A percentile compares a stretch with the other conserved stretches of the same genome.
These are phyloP conservation scores for Sphagnum magellanicum DNA, from an alignment of 228 moss, liverwort and hornwort species.

Conservation along the genomic window DNA sequence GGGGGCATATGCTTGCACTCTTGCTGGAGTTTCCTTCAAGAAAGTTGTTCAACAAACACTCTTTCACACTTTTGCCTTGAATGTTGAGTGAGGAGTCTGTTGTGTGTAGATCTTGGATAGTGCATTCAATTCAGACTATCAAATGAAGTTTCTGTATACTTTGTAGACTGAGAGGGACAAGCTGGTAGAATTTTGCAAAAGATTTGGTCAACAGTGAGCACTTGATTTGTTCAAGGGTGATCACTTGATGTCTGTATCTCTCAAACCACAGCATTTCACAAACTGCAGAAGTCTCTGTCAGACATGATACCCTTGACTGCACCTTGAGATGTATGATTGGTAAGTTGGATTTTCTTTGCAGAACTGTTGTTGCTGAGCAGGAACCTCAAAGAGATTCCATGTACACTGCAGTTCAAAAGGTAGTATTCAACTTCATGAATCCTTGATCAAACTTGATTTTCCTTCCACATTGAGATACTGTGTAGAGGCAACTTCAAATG, in stretches of 20 bases:
- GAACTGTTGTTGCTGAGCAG: slow-evolving; percentile 20
- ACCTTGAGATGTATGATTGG: not conserved
- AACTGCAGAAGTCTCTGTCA: not conserved
- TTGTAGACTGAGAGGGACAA: too few species aligned
- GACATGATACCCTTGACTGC: not conserved
- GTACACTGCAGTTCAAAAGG: slow-evolving; percentile 15
- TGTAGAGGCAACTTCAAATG: too few species aligned
- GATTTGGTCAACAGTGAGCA: not conserved
- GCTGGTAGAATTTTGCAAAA: too few species aligned
- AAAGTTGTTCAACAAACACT: not conserved
- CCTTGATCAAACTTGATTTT: too few species aligned
- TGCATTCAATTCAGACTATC: too few species aligned
- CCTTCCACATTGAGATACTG: too few species aligned
- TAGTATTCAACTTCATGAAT: not conserved
- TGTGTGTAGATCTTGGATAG: too few species aligned
- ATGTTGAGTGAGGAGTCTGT: not conserved
- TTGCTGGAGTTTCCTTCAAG: not conserved
- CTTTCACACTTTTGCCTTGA: not conserved
- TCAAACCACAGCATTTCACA: too few species aligned
- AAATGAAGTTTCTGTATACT: too few species aligned
- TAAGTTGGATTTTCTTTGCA: slow-evolving; percentile 8
- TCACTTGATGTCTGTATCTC: not conserved
- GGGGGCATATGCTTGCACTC: not conserved
- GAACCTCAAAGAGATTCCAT: slow-evolving; percentile 23
- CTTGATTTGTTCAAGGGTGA: not conserved